Evolutionary conservation across 1,139 yeast species (phyloP), one percentile per base, ranked within the genome.

Genomic region (Blastobotrys elegans): DNA sequence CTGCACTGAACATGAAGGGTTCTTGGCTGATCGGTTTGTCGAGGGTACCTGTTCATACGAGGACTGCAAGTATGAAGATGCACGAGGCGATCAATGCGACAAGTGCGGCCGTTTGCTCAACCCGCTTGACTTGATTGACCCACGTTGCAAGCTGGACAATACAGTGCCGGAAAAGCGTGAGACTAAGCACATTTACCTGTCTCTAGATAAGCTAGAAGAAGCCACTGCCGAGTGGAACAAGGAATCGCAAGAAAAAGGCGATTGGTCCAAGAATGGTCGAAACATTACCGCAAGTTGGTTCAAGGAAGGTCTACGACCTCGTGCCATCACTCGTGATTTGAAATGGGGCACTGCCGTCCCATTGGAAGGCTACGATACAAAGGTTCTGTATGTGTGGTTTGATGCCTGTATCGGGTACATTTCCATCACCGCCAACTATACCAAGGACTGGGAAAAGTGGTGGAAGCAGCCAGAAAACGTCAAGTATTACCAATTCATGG

Each of bases 331-430:
- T 17, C 82, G 99, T 72, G 99, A 92, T 67, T 77, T 92, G 65
- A 81, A 82, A 47, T 92, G 99, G 99, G 99, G 99, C 65, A 89
- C 96, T 8, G 97, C 97, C 3, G 97, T 92, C 30, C 98, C 98
- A 44, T 72, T 86, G 56, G 81, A 85, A 56, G 67, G 63, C 18
- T 92, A 76, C 71, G 80, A 84, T 57, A 82, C 88, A 46, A 92
- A 92, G 70, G 98, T 92, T 14, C 74, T 92, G 62, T 92, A 92
- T 63, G 99, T 92, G 52, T 92, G 99, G 99, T 92, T 92, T 59
- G 99, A 92, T 70, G 99, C 99, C 40, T 80, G 96, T 42, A 90
- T 92, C 58, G 99, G 99, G 38, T 92, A 92, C 66, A 82, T 90
- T 53, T 88, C 97, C 47, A 92, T 92, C 61, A 94, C 99, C 35